These are phyloP conservation scores for Lecanicillium sp. DNA, from an alignment of 2,329 filamentous ascomycete genomes.

Conservation along the genomic window DNA sequence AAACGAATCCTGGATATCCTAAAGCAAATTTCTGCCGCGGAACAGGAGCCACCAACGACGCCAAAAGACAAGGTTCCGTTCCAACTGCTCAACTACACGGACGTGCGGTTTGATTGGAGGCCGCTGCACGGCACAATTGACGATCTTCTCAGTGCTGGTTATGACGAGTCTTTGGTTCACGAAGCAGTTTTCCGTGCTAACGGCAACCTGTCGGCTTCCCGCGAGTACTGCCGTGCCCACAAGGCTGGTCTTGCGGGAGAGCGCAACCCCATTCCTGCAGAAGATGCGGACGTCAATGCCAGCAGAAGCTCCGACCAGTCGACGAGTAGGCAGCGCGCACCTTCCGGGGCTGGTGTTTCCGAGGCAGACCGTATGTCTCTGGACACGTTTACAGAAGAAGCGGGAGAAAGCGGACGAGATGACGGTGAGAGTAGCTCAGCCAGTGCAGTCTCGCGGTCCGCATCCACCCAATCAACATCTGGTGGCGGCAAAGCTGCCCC, in stretches of 20 bases:
- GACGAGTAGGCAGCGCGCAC: conserved; percentile 16
- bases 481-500: conserved; percentile 10
- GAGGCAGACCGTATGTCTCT: conserved; percentile 30
- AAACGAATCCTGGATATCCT: conserved; percentile 78
- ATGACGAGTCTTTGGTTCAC: conserved; percentile 52
- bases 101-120: conserved; percentile 39
- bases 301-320: conserved; percentile 23
- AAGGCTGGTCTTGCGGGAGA: conserved; percentile 46
- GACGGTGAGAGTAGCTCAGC: conserved; percentile 2
- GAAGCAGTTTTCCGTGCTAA: conserved; percentile 82
- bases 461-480: conserved; percentile 7
- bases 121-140: conserved; percentile 19
- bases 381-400: conserved; percentile 21
- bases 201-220: conserved; percentile 49
- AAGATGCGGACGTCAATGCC: conserved; percentile 49
- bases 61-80: conserved; percentile 44
- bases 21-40: conserved; percentile 67
- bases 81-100: conserved; percentile 34
- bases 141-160: conserved; percentile 23
- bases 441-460: conserved; percentile 8
- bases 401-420: conserved; percentile 16
- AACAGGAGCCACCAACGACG: conserved; percentile 61
- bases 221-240: conserved; percentile 68
- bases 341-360: conserved; percentile 14
- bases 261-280: conserved; percentile 58